Base-by-base conservation (phyloP, 1,284 basidiomycete species). In the Tylopilus orsonianus region DNA sequence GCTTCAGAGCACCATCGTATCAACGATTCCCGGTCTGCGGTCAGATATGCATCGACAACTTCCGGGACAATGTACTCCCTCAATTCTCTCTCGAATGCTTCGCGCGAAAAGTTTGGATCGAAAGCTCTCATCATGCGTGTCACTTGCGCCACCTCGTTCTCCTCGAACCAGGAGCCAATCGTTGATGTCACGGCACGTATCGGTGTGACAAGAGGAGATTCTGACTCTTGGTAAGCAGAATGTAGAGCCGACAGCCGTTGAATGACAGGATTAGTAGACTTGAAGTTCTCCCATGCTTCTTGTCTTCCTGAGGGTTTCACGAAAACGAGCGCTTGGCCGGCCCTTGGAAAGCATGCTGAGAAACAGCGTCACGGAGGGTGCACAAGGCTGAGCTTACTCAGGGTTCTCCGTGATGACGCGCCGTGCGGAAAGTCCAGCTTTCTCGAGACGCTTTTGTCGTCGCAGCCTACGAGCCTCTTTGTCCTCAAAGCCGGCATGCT, bases 51-150 rank as follows among this genome's bases (percentile, higher is more conserved):
- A 65, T 99, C 97, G 8, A 99, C 92, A 6, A 99, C 83, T 67
- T 99, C 97, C 0, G 97, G 97, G 2, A 99, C 82, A 53, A 99
- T 96, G 65, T 98, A 99, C 70, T 99, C 97, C 56, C 96, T 76
- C 54, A 99, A 68, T 65, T 99, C 97, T 49, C 87, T 79, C 62
- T 93, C 87, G 66, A 97, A 99, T 18, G 72, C 69, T 65, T 97
- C 95, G 60, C 90, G 80, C 45, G 81, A 86, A 71, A 97, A 99
- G 13, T 71, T 70, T 5, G 96, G 93, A 66, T 99, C 97, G 60
- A 97, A 74, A 30, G 77, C 67, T 69, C 87, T 92, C 82, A 98
- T 90, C 61, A 87, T 74, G 46, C 91, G 80, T 61, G 90, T 85
- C 20, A 99, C 97, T 65, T 90, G 90, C 12, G 94, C 96, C 35